Evolutionary conservation across 2,329 filamentous ascomycete genomes (phyloP), one percentile per base, ranked within the genome.

Genomic region (Ophiostoma fasciatum): DNA sequence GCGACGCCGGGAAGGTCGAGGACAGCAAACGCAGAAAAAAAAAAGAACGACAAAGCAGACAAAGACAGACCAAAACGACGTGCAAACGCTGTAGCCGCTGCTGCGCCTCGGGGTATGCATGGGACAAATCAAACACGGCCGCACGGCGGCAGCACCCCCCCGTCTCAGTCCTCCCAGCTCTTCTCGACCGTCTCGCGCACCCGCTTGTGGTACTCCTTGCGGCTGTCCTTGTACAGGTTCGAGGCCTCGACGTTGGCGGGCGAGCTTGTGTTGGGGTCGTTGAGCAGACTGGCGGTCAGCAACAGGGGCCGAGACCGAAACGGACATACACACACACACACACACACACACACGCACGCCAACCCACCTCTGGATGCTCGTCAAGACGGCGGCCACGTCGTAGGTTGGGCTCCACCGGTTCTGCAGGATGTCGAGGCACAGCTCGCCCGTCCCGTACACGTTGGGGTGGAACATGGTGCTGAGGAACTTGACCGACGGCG

Each of bases 391-490:
- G 9, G 90, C 90, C 27, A 98, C 90, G 59, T 98, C 90, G 57
- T 98, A 98, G 9, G 90, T 96, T 13, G 90, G 90, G 56, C 88
- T 96, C 90, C 90, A 98, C 47, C 90, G 70, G 55, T 98, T 98
- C 60, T 98, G 90, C 40, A 98, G 60, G 47, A 98, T 98, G 54
- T 98, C 90, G 46, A 98, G 63, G 54, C 90, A 98, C 34, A 98
- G 69, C 63, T 98, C 90, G 42, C 90, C 90, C 0, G 87, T 96
- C 36, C 82, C 87, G 56, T 98, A 98, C 39, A 98, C 90, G 53
- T 98, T 98, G 14, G 90, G 90, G 51, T 98, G 90, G 59, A 98
- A 98, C 90, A 98, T 98, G 57, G 90, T 77, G 59, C 83, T 93
- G 56, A 98, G 93, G 57, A 98, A 98, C 55, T 96, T 96, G 61